phyloP scores from a whole-genome alignment of 345 rosid genomes.

The Stellera chamaejasme region DNA sequence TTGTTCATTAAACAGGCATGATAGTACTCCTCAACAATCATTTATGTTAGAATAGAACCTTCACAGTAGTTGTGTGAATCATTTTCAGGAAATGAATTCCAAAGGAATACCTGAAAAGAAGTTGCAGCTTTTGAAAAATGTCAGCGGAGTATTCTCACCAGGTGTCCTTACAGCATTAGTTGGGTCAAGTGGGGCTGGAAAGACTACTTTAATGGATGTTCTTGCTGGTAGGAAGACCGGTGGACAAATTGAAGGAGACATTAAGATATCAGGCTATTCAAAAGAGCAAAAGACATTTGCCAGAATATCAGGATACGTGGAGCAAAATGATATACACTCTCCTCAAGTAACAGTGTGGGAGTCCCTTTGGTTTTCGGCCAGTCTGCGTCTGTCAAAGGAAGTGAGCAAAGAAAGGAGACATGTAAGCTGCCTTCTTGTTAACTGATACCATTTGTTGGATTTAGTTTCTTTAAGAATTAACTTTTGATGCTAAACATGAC shows the following conservation, averaged over 20 bases:
- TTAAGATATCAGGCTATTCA: conserved; percentile 69
- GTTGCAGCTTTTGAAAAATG: conserved; percentile 63
- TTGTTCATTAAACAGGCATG: no score
- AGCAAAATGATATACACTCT: conserved; percentile 95
- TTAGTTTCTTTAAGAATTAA: background rate
- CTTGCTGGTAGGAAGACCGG: conserved; percentile 96
- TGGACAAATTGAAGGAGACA: conserved; percentile 81
- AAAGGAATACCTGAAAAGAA: conserved; percentile 66
- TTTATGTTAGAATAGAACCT: no score
- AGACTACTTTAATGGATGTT: conserved; percentile 96
- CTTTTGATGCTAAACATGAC: conserved; percentile 6
- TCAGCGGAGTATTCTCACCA: conserved; percentile 92
- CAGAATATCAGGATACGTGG: conserved; percentile 91
- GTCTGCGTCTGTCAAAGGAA: conserved; percentile 77
- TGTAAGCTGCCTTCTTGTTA: conserved; percentile 27
- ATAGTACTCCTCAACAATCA: no score
- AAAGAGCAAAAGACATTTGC: conserved; percentile 84
- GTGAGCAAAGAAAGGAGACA: conserved; percentile 48
- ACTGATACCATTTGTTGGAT: background rate
- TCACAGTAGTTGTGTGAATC: background rate
- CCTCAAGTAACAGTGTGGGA: conserved; percentile 95
- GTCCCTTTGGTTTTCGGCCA: conserved; percentile 81
- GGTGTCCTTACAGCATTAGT: conserved; percentile 93
- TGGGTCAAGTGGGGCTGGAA: conserved; percentile 96
- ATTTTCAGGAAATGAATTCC: conserved; percentile 58